These are phyloP conservation scores for Parathielavia appendiculata DNA, from an alignment of 495 filamentous ascomycete genomes.

Conservation along the genomic window DNA sequence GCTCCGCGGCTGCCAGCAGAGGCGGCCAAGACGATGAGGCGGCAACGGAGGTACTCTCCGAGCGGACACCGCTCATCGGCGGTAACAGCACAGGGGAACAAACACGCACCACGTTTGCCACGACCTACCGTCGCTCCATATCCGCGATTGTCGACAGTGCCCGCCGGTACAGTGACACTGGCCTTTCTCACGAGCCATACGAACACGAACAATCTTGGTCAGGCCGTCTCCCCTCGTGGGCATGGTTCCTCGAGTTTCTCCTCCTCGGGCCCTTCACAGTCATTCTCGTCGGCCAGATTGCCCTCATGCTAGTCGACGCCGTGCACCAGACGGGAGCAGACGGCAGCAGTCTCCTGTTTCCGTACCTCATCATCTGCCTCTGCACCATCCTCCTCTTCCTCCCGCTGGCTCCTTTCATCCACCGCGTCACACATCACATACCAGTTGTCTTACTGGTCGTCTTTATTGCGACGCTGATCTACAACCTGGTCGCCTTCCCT, in stretches of 20 bases:
- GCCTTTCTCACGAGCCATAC: constrained; percentile 47
- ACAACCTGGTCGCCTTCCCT: constrained; percentile 83
- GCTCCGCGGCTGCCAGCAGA: constrained; percentile 22
- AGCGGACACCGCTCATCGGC: constrained; percentile 72
- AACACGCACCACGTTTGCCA: constrained; percentile 68
- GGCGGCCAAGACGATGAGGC: constrained; percentile 43
- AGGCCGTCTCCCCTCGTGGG: constrained; percentile 67
- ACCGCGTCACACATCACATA: constrained; percentile 78
- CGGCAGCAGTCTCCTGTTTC: constrained; percentile 57
- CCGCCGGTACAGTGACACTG: constrained; percentile 24
- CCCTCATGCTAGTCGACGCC: constrained; percentile 65
- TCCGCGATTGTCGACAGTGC: constrained; percentile 36
- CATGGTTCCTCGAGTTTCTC: constrained; percentile 83
- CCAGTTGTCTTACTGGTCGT: constrained; percentile 70
- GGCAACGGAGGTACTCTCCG: constrained; percentile 57
- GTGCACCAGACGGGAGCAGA: constrained; percentile 77
- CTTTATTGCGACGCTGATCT: constrained; percentile 71
- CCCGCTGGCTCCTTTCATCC: constrained; percentile 76
- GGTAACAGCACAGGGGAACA: constrained; percentile 36
- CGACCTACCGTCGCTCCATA: constrained; percentile 49
- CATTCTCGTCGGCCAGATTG: constrained; percentile 67
- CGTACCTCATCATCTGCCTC: constrained; percentile 64
- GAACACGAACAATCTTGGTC: constrained; percentile 86
- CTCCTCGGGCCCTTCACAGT: constrained; percentile 70
- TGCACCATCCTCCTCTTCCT: constrained; percentile 69